A percentile compares a stretch with the other conserved stretches of the same genome.
phyloP scores from a whole-genome alignment of 305 asterid species.

The Fraxinus greggii region DNA sequence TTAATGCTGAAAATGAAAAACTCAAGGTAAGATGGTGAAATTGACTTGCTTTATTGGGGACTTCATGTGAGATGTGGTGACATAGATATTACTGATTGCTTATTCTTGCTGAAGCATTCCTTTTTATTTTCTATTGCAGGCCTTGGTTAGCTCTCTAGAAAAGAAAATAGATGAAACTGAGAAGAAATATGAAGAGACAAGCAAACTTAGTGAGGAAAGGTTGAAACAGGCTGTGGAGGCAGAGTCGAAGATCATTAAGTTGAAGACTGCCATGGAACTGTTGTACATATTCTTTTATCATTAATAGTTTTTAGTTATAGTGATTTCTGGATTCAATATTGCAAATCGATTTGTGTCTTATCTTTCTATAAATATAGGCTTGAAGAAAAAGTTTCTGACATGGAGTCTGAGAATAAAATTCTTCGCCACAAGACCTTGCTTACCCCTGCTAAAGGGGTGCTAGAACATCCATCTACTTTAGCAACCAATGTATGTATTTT shows the following conservation, averaged over 20 bases:
- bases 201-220: slow-evolving; percentile 88
- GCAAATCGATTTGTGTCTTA: neutral
- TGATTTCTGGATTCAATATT: slow-evolving; percentile 5
- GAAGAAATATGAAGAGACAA: slow-evolving; percentile 89
- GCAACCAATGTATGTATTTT: slow-evolving; percentile 48
- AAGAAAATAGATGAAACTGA: slow-evolving; percentile 86
- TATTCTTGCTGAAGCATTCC: slow-evolving; percentile 7
- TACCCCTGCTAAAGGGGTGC: slow-evolving; percentile 53
- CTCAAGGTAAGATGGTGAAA: slow-evolving; percentile 38
- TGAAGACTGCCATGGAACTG: slow-evolving; percentile 85
- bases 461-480: slow-evolving; percentile 45
- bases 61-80: slow-evolving; percentile 9
- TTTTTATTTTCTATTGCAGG: slow-evolving; percentile 41
- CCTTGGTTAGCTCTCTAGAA: slow-evolving; percentile 80
- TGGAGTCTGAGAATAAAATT: slow-evolving; percentile 90
- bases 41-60: slow-evolving; percentile 9
- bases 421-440: slow-evolving; percentile 77
- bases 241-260: slow-evolving; percentile 78
- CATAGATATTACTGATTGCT: neutral
- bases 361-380: slow-evolving; percentile 47
- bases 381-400: slow-evolving; percentile 82
- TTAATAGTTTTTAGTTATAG: slow-evolving; percentile 9
- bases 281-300: slow-evolving; percentile 20
- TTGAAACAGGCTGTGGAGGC: slow-evolving; percentile 90
- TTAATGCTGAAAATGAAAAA: slow-evolving; percentile 47